These are phyloP conservation scores for Rhizopus stolonifer DNA, from an alignment of 371 early-diverging fungal genomes.

Conservation along the genomic window DNA sequence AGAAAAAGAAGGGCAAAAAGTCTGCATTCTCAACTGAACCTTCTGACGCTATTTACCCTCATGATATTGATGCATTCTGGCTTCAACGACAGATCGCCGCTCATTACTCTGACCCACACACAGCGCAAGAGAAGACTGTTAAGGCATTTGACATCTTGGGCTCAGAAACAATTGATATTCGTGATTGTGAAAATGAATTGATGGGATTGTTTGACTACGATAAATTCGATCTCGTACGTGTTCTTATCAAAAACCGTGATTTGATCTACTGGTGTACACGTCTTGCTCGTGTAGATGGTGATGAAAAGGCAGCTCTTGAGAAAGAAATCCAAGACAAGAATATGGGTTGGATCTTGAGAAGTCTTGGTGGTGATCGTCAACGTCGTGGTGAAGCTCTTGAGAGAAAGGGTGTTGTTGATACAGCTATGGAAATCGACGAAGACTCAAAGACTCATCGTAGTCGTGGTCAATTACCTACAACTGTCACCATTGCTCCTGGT, in stretches of 20 bases:
- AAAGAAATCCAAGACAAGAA: constrained; percentile 69
- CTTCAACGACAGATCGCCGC: constrained; percentile 86
- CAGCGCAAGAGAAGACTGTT: constrained; percentile 84
- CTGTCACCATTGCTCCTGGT: constrained; percentile 46
- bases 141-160: constrained; percentile 76
- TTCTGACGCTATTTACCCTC: constrained; percentile 54
- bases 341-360: constrained; percentile 71
- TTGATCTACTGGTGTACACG: constrained; percentile 90
- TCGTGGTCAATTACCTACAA: constrained; percentile 45
- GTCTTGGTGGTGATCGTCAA: constrained; percentile 63
- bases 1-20: constrained; percentile 32
- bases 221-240: constrained; percentile 90
- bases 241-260: constrained; percentile 84
- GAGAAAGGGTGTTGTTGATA: constrained; percentile 69
- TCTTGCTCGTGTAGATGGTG: constrained; percentile 72
- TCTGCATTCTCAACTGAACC: neutral
- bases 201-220: constrained; percentile 92
- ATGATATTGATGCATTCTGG: constrained; percentile 97
- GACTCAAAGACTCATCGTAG: constrained; percentile 31
- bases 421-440: constrained; percentile 52
- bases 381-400: constrained; percentile 72
- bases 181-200: constrained; percentile 93
- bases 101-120: constrained; percentile 82
- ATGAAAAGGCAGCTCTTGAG: constrained; percentile 59
- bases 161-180: constrained; percentile 58